These are phyloP conservation scores for Trametes hirsuta DNA, from an alignment of 1,284 basidiomycete species.

Conservation along the genomic window DNA sequence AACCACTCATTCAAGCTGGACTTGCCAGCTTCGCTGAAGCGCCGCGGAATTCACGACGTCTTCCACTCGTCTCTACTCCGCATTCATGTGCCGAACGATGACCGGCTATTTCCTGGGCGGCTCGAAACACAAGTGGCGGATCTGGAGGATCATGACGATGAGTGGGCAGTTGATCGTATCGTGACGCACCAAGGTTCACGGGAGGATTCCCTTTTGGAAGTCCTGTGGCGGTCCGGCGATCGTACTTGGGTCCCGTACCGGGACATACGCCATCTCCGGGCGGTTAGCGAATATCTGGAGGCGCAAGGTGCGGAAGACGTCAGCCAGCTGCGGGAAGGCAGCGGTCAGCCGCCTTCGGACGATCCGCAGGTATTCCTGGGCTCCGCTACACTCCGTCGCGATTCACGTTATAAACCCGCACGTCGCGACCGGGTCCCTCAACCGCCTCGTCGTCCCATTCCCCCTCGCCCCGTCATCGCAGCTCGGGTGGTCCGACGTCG, in stretches of 20 bases:
- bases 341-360: neutral
- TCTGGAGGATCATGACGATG: slow-evolving; percentile 12
- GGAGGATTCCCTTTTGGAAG: slow-evolving; percentile 29
- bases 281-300: slow-evolving; percentile 1
- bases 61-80: slow-evolving; percentile 25
- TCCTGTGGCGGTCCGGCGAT: slow-evolving; percentile 39
- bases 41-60: slow-evolving; percentile 28
- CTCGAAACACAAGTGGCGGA: slow-evolving; percentile 18
- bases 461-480: neutral
- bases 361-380: slow-evolving; percentile 3
- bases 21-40: slow-evolving; percentile 28
- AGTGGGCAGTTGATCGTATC: slow-evolving; percentile 37
- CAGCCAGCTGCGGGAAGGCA: neutral
- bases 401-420: neutral
- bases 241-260: slow-evolving; percentile 34
- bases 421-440: neutral
- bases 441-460: too few relatives aligned
- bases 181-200: slow-evolving; percentile 31
- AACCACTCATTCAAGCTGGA: slow-evolving; percentile 28
- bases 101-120: slow-evolving; percentile 32
- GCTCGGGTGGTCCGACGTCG: neutral
- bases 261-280: neutral
- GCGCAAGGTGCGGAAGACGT: neutral
- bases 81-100: slow-evolving; percentile 31
- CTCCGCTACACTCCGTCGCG: neutral